Base-by-base conservation (phyloP, 345 rosid genomes). In the Sisymbrium altissimum region DNA sequence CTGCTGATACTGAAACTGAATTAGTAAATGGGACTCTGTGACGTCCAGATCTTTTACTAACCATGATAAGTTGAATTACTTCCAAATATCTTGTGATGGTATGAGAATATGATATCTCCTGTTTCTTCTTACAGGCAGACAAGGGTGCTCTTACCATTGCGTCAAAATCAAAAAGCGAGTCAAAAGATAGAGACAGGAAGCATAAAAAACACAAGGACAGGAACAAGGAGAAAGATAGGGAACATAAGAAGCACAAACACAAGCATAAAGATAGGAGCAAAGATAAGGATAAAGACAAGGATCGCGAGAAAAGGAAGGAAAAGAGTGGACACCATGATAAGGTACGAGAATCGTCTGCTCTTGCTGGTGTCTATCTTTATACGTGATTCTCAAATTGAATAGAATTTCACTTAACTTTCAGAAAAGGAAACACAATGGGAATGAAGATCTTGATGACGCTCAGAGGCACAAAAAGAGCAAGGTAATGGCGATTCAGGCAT, bases 341-440 rank as follows among this genome's bases (percentile, higher is more conserved):
- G 98, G 98, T 91, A 55, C 52, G 76, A 75, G 12, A 76, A 54
- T 52, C 49, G 66, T 32, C 57, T 62, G 73, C 68, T 17, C 59
- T 70, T 80, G 52, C n/a, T 77, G 44, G 17, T 58, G 13, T 45
- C 45, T 67, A 4, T 54, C 36, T 53, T 32, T 68, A 49, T 14
- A 23, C 29, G 40, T 41, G 41, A 32, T 38, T 14, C 18, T 54
- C 11, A 29, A 39, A 27, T 67, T 74, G 29, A 25, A 46, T 6
- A 30, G 23, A 61, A 8, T 35, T 53, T 40, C 74, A 25, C 46
- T 64, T 53, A 66, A 30, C 59, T 70, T 81, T 78, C 93, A 93
- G 98, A 93, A 89, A 88, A 84, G 98, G 82, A 93, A 87, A 83
- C 94, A 87, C 62, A 88, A 82, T 62, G 95, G 89, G 46, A 91